Evolutionary conservation across 73 alveolate species (phyloP).

Genomic region (Paramecium biaurelia): DNA sequence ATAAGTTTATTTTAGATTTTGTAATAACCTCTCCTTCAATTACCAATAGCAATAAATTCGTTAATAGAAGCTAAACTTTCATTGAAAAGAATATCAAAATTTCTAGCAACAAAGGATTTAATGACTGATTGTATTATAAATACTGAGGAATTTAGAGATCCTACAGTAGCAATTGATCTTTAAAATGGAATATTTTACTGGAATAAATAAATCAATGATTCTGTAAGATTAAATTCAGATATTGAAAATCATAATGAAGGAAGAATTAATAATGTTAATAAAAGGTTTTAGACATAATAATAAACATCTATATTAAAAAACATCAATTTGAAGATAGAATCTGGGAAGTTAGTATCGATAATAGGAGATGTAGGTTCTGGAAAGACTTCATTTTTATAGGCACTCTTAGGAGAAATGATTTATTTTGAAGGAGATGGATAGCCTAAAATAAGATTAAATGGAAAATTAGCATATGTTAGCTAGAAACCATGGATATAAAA

Average conservation of each 20-base stretch:
- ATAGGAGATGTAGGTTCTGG: slow-evolving; percentile 69
- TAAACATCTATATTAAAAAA: background rate
- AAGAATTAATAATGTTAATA: background rate
- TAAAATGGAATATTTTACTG: slow-evolving; percentile 4
- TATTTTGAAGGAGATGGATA: background rate
- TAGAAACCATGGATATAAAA: slow-evolving; percentile 69
- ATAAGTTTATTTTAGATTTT: slow-evolving; percentile 73
- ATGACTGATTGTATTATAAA: background rate
- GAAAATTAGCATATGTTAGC: slow-evolving; percentile 59
- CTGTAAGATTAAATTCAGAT: background rate
- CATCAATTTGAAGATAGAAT: background rate
- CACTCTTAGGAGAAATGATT: slow-evolving; percentile 55
- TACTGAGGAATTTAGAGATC: background rate
- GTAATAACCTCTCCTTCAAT: slow-evolving; percentile 77
- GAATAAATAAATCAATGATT: background rate
- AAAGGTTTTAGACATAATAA: background rate
- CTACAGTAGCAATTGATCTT: background rate
- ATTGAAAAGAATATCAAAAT: slow-evolving; percentile 68
- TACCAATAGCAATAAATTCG: slow-evolving; percentile 80
- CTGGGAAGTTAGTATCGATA: slow-evolving; percentile 30
- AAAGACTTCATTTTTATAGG: slow-evolving; percentile 54
- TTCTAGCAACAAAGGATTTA: background rate
- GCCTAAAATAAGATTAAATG: slow-evolving; percentile 54
- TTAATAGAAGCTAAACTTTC: slow-evolving; percentile 74
- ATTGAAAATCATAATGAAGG: background rate